Evolutionary conservation across 345 rosid species (phyloP), one percentile per base, ranked within the genome.

Genomic region (Eutrema yunnanense): DNA sequence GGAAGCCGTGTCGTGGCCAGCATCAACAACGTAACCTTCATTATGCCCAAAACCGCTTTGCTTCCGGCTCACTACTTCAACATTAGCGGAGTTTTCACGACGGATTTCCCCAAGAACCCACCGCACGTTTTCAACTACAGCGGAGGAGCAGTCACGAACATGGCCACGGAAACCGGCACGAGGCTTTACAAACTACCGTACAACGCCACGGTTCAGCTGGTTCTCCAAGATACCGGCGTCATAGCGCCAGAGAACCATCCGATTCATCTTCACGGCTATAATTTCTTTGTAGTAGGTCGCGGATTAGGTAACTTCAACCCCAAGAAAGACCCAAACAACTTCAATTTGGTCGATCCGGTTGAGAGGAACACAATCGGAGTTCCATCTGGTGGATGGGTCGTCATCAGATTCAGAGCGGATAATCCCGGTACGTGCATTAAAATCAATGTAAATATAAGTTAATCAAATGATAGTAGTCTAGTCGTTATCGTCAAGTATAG

Each of bases 351-450:
- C 4, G 99, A 95, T 71, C 97, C 99, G 2, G 96, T 95, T 19
- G 99, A 95, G 74, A 84, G 99, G 76, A 95, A 92, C 84, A 95
- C 99, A 2, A 71, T 90, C 9, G 93, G 97, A 9, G 97, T 88
- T 29, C 96, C 98, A 12, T 69, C 97, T 5, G 98, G 99, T 34
- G 99, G 99, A 38, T 95, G 96, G 98, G 84, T 83, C 2, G 96
- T 87, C 34, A 88, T 95, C 54, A 79, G 97, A 80, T 95, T 95
- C 77, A 77, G 83, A 47, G 95, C 96, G 0, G 97, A 94, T 79
- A 94, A 94, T 74, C 98, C 97, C 42, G 98, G 97, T 94, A 84
- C 26, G 50, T 30, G 13, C 40, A 38, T 49, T 49, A 46, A 12
- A 51, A 34, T 42, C 37, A 33, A 42, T 26, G 8, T 67, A 19